Base-by-base conservation (phyloP, 495 filamentous ascomycete species). In the Aspergillus asperescens region DNA sequence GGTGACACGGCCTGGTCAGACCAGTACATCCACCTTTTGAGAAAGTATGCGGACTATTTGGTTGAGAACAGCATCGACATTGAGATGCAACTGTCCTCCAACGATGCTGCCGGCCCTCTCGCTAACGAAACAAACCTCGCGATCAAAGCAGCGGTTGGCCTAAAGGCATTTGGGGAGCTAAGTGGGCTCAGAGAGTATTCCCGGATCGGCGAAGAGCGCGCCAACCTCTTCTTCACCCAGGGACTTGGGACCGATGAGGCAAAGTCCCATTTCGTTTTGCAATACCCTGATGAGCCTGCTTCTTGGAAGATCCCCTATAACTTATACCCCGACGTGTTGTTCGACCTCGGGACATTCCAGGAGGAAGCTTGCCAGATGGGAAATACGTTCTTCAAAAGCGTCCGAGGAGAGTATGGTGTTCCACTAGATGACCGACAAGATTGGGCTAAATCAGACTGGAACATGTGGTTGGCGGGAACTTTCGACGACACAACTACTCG, bases 91-190 rank as follows among this genome's bases (percentile, higher is more conserved):
- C 68, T 79, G 12, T 79, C 76, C 32, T 80, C 77, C 3, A 79
- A 81, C 54, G 81, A 82, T 57, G 74, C 74, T 16, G 72, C 73
- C 5, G 77, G 76, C 1, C 59, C 70, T 10, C 60, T 77, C 0
- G 64, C 74, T 6, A 80, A 81, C 53, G 74, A 80, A 55, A 82
- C 78, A 3, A 79, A 77, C 52, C 70, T 82, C 1, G 79, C 79
- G 4, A 78, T 82, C 57, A 81, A 80, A 45, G 75, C 77, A 22
- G 77, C 78, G 2, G 69, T 84, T 2, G 79, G 73, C 1, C 65
- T 84, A 24, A 74, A 70, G 37, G 77, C 78, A 27, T 75, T 67
- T 52, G 75, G 77, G 5, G 61, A 62, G 19, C 48, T 78, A 32
- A 71, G 66, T 38, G 69, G 70, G 4, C 47, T 64, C 6, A 18